These are phyloP conservation scores for Pseudofabraea citricarpa DNA, from an alignment of 2,329 filamentous ascomycete genomes.

Conservation along the genomic window DNA sequence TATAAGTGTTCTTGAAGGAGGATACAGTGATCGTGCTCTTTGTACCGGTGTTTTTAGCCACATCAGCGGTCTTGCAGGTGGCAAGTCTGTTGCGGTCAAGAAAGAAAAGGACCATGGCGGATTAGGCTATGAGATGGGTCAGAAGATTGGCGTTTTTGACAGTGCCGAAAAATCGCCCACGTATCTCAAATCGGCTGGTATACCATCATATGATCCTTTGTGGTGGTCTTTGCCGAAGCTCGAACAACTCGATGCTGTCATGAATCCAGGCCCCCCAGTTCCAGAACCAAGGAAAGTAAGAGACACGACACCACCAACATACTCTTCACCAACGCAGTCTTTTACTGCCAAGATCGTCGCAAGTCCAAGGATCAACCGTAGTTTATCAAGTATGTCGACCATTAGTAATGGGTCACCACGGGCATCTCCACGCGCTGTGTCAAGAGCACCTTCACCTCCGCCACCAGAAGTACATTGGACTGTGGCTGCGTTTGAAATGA, in stretches of 20 bases:
- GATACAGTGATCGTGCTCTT: constrained; percentile 89
- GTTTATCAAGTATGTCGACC: constrained; percentile 48
- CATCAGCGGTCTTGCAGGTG: constrained; percentile 71
- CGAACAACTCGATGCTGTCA: constrained; percentile 61
- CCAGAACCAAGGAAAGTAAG: constrained; percentile 49
- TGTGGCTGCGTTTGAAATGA: constrained; percentile 76
- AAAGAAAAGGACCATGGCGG: constrained; percentile 36
- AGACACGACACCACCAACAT: constrained; percentile 59
- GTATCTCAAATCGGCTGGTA: constrained; percentile 6
- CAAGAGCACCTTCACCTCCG: constrained; percentile 56
- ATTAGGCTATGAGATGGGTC: constrained; percentile 54
- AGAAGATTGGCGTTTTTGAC: constrained; percentile 40
- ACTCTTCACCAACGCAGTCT: constrained; percentile 82
- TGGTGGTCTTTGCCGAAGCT: constrained; percentile 70
- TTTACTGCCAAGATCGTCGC: constrained; percentile 77
- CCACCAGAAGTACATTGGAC: constrained; percentile 83
- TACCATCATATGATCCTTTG: constrained; percentile 53
- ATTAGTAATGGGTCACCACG: constrained; percentile 32
- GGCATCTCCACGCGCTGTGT: constrained; percentile 33
- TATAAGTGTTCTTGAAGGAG: constrained; percentile 91
- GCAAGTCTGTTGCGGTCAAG: constrained; percentile 35
- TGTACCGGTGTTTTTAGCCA: constrained; percentile 88
- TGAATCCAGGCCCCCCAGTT: constrained; percentile 44
- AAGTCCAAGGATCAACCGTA: constrained; percentile 60
- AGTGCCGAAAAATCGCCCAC: constrained; percentile 11